Base-by-base conservation (phyloP, 2,329 filamentous ascomycete genomes). In the Lasiodiplodia sp. region DNA sequence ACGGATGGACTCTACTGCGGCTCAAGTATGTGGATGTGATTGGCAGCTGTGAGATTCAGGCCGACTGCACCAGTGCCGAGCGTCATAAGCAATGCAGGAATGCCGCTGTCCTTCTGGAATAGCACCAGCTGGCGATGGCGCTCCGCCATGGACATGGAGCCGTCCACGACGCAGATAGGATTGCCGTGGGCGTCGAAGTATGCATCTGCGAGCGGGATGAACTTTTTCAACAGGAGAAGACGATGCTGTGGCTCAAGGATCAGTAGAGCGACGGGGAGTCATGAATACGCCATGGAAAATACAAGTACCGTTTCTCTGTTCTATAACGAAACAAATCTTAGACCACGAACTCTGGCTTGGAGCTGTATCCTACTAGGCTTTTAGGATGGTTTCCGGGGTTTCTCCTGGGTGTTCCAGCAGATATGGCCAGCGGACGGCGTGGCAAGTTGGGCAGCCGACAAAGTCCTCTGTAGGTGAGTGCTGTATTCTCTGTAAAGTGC, bases 1-100 rank as follows among this genome's bases (percentile, higher is more conserved):
- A 76, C 71, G 18, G 72, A 73, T 12, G 76, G 74, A 58, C 75
- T 77, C 74, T 75, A 76, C 49, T 77, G 75, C 25, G 75, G 76
- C 49, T 77, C 74, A 5, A 77, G 16, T 8, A 78, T 69, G 57
- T 73, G 71, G 21, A 72, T 71, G 11, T 67, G 69, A 21, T 64
- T 72, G 1, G 71, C 74, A 10, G 71, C 68, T 0, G 73, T 68
- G 34, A 75, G 70, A 51, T 73, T 71, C 51, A 53, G 51, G 12
- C 44, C 72, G 47, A 70, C 72, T 6, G 72, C 71, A 10, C 72
- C 72, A 14, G 73, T 75, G n/a, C 72, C 73, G 1, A 74, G 56
- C 14, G 73, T 73, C 69, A 75, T 75, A 11, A 75, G 57, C 18
- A 73, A 58, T 4, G 73, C 71, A 25, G 73, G 70, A 16, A 71